Conservation (phyloP, 75 land plant genomes). For the Pinus taeda region DNA sequence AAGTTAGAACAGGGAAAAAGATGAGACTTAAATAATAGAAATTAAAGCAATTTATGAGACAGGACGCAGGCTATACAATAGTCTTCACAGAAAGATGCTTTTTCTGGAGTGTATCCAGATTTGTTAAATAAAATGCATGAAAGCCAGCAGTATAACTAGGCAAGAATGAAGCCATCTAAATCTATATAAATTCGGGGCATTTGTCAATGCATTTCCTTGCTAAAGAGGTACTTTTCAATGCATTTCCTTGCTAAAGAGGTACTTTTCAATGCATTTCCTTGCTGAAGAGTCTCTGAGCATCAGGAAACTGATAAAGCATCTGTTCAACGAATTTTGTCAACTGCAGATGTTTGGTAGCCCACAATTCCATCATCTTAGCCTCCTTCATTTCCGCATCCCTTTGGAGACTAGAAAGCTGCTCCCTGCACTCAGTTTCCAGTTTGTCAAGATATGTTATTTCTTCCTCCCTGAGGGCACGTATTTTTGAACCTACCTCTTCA, state of each 20-base stretch:
- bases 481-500: conserved; percentile 25
- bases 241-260: not conserved
- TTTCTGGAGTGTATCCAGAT: not conserved
- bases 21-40: not conserved
- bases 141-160: not conserved
- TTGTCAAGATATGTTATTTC: conserved; percentile 18
- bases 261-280: conserved; percentile 2
- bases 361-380: conserved; percentile 22
- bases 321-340: conserved; percentile 17
- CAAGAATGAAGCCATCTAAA: not conserved
- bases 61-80: conserved; percentile 1
- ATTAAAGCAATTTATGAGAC: not conserved
- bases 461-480: conserved; percentile 20
- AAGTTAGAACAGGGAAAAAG: not conserved
- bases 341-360: conserved; percentile 20
- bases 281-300: conserved; percentile 6
- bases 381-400: conserved; percentile 30
- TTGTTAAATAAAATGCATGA: conserved; percentile 1
- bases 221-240: not conserved
- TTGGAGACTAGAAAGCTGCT: conserved; percentile 16
- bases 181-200: not conserved
- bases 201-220: conserved; percentile 5
- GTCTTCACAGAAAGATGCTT: not conserved
- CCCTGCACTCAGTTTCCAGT: conserved; percentile 18
- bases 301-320: conserved; percentile 16